A percentile compares a stretch with the other conserved stretches of the same genome.
Conservation (phyloP, 208 protist genomes). For the Endotrypanum monterogeii region DNA sequence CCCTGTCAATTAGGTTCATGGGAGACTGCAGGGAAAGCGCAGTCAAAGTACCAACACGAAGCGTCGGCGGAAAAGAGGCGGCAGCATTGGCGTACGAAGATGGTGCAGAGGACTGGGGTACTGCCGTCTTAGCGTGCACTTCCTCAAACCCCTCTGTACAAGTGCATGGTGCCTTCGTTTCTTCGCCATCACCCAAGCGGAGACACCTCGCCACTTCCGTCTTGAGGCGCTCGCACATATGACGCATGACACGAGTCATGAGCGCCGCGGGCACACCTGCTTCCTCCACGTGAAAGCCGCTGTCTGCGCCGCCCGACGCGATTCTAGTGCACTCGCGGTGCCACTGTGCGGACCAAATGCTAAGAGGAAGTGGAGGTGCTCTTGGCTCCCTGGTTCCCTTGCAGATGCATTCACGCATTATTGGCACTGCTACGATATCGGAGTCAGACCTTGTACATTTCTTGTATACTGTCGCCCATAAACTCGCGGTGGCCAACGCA, state of each 20-base stretch:
- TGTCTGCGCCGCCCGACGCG: conserved; percentile 30
- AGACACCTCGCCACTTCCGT: conserved; percentile 7
- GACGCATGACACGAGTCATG: conserved; percentile 9
- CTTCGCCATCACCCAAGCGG: background rate
- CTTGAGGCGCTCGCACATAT: conserved; percentile 27
- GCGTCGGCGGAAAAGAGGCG: background rate
- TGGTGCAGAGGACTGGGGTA: background rate
- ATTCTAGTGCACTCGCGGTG: conserved; percentile 30
- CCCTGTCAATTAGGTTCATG: background rate
- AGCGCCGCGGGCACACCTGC: conserved; percentile 23
- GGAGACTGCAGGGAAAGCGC: conserved; percentile 8
- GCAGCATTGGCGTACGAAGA: background rate
- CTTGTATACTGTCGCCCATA: conserved; percentile 7
- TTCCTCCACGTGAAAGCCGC: conserved; percentile 27
- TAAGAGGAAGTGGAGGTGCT: background rate
- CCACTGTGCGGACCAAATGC: conserved; percentile 18
- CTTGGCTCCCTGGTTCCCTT: too few species aligned
- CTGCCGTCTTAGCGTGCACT: background rate
- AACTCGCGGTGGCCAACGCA: background rate
- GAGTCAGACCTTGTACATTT: background rate
- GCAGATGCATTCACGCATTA: background rate
- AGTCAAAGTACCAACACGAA: conserved; percentile 21
- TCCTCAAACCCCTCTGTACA: background rate
- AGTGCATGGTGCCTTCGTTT: background rate
- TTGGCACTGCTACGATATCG: background rate